These are phyloP conservation scores for Plasmopara viticola DNA, from an alignment of 352 stramenopile genomes.

Conservation along the genomic window DNA sequence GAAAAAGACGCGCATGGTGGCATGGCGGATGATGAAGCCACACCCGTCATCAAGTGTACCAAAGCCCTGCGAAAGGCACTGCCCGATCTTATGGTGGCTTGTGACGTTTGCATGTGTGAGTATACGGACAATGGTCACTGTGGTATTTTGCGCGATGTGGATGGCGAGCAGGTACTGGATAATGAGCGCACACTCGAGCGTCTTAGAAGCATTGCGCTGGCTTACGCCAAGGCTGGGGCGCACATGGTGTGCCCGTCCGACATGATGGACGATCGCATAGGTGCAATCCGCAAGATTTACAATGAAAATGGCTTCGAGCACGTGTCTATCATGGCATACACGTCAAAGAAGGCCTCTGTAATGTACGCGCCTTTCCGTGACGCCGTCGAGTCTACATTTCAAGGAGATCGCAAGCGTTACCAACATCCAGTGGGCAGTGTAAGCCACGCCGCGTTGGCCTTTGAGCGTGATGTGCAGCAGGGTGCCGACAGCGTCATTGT, in stretches of 20 bases:
- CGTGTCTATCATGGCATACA: slow-evolving; percentile 99
- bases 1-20: slow-evolving; percentile 70
- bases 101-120: slow-evolving; percentile 88
- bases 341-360: slow-evolving; percentile 95
- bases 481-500: slow-evolving; percentile 99
- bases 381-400: slow-evolving; percentile 95
- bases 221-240: slow-evolving; percentile 92
- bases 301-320: slow-evolving; percentile 95
- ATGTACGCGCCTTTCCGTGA: slow-evolving; percentile 97
- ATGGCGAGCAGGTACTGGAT: slow-evolving; percentile 94
- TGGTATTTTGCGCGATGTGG: slow-evolving; percentile 75
- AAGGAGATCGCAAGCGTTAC: slow-evolving; percentile 95
- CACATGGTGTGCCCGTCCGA: slow-evolving; percentile 97
- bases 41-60: slow-evolving; percentile 73
- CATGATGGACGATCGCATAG: slow-evolving; percentile 98
- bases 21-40: slow-evolving; percentile 66
- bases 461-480: slow-evolving; percentile 71
- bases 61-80: slow-evolving; percentile 52
- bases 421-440: slow-evolving; percentile 89
- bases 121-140: slow-evolving; percentile 89
- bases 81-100: slow-evolving; percentile 76
- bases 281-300: slow-evolving; percentile 90
- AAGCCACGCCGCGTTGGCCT: slow-evolving; percentile 73
- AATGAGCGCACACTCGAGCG: slow-evolving; percentile 96
- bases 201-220: slow-evolving; percentile 92